Base-by-base conservation (phyloP, 139 green algal species). In the Haematococcus lacustris region DNA sequence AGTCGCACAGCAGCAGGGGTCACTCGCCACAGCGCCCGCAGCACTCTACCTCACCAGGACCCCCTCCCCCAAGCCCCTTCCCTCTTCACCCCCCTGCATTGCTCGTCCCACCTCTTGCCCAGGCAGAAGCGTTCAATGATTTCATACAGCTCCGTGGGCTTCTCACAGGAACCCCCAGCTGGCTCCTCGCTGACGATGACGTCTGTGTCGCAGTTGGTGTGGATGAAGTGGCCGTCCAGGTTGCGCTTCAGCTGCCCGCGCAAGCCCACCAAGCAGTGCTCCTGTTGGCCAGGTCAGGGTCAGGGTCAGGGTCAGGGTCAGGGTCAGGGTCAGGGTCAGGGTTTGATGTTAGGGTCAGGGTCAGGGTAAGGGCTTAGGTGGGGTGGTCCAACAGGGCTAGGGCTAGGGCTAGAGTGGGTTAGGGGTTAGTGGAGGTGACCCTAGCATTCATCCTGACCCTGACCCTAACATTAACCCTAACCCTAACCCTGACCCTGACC, bases 231-330 rank as follows among this genome's bases (percentile, higher is more conserved):
- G 38, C 83, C 80, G 64, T 95, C 90, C 30, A 71, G 72, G 23
- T 71, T 71, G 1, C 90, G 81, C 34, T 85, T 72, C 61, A 95
- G 84, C 0, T 73, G 91, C 53, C 90, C 90, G 37, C 81, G 83
- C 39, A 95, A 88, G 41, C 90, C 90, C 87, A 95, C 87, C 70
- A 95, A 63, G 76, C 90, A 95, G 76, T 94, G 89, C 83, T 94
- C 89, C 87, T 93, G 80, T 17, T 51, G 21, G 3, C 37, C 6
- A 23, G 5, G 30, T 40, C 4, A 5, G 28, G 39, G 61, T 39
- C 26, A 43, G 61, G 39, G 61, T 40, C 30, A 43, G 61, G 6
- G 25, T 33, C 7, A 35, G 47, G 13, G 47, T 57, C 13, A n/a
- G 47, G 13, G 47, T 57, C 13, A n/a, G 47, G 13, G 47, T 57